A percentile compares a stretch with the other conserved stretches of the same genome.
phyloP scores from a whole-genome alignment of 495 filamentous ascomycete genomes.

The Zalerion maritima region DNA sequence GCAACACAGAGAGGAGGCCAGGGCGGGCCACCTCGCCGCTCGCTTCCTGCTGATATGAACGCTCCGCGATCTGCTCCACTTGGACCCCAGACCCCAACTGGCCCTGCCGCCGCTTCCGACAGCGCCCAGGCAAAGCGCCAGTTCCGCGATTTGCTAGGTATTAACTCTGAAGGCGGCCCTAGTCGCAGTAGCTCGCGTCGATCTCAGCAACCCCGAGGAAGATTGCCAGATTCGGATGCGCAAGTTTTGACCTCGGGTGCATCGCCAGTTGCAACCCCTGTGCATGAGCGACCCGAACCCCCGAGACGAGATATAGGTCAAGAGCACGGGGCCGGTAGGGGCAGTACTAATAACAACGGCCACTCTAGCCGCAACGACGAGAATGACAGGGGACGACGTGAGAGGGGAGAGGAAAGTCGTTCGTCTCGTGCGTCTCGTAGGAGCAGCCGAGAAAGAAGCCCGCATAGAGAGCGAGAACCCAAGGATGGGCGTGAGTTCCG shows the following conservation, averaged over 20 bases:
- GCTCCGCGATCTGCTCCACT: conserved; percentile 10
- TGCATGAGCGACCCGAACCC: conserved; percentile 27
- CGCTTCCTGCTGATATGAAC: conserved; percentile 10
- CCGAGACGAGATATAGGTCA: conserved; percentile 15
- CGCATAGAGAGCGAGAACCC: conserved; percentile 20
- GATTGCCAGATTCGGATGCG: conserved; percentile 29
- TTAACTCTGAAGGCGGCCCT: conserved; percentile 25
- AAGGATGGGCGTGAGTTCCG: conserved; percentile 26
- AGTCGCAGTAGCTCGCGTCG: conserved; percentile 18
- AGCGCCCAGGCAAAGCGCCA: conserved; percentile 25
- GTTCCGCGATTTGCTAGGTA: conserved; percentile 31
- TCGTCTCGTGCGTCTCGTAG: conserved; percentile 24
- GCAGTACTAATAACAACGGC: conserved; percentile 21
- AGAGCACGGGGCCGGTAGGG: conserved; percentile 10
- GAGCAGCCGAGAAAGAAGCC: conserved; percentile 27
- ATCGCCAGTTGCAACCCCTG: conserved; percentile 29
- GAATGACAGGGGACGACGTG: conserved; percentile 29
- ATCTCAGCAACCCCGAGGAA: conserved; percentile 22
- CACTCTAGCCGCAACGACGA: conserved; percentile 17
- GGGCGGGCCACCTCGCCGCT: conserved; percentile 11
- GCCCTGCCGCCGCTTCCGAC: conserved; percentile 29
- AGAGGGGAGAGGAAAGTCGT: conserved; percentile 19
- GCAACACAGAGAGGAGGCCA: conserved; percentile 12
- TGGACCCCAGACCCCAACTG: conserved; percentile 30
- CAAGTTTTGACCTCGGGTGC: conserved; percentile 31